These are phyloP conservation scores for Boletus edulis DNA, from an alignment of 768 basidiomycete genomes.

Conservation along the genomic window DNA sequence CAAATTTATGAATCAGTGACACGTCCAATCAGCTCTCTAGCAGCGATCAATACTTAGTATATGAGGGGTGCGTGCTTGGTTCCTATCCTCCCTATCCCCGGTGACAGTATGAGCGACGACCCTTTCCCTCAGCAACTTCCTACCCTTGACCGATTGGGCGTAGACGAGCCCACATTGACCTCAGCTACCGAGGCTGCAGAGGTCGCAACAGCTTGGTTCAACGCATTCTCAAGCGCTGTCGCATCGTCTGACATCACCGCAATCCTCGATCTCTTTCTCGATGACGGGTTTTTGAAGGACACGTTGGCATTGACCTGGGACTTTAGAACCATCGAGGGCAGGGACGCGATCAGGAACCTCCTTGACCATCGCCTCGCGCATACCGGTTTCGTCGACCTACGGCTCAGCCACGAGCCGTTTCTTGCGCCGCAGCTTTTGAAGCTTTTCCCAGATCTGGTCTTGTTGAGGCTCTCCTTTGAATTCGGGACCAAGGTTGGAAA, in stretches of 20 bases:
- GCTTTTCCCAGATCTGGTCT: constrained; percentile 53
- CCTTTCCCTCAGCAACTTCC: constrained; percentile 26
- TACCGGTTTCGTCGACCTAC: constrained; percentile 14
- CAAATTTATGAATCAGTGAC: no score
- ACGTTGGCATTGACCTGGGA: constrained; percentile 52
- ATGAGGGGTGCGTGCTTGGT: no score
- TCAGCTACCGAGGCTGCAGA: constrained; percentile 17
- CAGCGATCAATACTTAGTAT: no score
- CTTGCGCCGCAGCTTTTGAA: constrained; percentile 33
- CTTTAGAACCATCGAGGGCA: constrained; percentile 47
- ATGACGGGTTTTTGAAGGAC: constrained; percentile 48
- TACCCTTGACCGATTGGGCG: constrained; percentile 24
- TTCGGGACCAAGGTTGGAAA: constrained; percentile 51
- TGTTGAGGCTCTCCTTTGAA: constrained; percentile 54
- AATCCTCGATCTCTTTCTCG: constrained; percentile 27
- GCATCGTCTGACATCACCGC: constrained; percentile 7
- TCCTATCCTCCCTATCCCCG: not conserved
- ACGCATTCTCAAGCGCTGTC: constrained; percentile 22
- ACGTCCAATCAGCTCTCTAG: no score
- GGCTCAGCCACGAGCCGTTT: constrained; percentile 19
- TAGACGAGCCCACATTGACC: constrained; percentile 16
- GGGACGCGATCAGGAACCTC: constrained; percentile 36
- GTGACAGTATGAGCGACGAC: constrained; percentile 18
- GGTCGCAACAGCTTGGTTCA: constrained; percentile 23
- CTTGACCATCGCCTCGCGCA: constrained; percentile 33